Base-by-base conservation (phyloP, 352 stramenopile genomes). In the Globisporangium cystogenes region DNA sequence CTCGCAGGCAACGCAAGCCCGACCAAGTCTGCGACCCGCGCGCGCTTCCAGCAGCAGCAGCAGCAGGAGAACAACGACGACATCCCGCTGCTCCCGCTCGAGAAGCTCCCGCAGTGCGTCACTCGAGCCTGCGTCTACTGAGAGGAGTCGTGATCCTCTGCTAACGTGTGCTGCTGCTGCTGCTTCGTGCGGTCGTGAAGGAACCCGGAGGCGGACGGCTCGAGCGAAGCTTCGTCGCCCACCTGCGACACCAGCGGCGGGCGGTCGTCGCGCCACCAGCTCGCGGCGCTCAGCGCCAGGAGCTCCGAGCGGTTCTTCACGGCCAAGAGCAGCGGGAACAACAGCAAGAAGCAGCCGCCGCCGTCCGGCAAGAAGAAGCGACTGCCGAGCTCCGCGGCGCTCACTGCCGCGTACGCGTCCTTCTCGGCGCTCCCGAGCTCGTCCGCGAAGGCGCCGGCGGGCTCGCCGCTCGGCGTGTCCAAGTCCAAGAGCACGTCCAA, bases 31-130 rank as follows among this genome's bases (percentile, higher is more conserved):
- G 39, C 39, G 39, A 44, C n/a, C 8, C 39, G 39, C n/a, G 39
- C 39, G 39, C 4, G 14, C 33, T 3, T 39, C 33, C 21, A n/a
- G 21, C 39, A 26, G 16, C 39, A 43, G 4, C 37, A 51, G 35
- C 31, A 65, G 1, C 51, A 67, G 27, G 68, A 76, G 35, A 77
- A 81, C 36, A 76, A 81, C 46, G 76, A 82, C 26, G 57, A 69
- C 8, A 83, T 88, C 20, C 77, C 77, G 7, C 55, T 64, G 4
- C 57, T 88, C 6, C 64, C 72, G 2, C 61, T 88, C 4, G 74
- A 85, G 45, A 83, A 82, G 18, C 55, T 87, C 0, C 57, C 74
- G 2, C 59, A 70, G 76, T 87, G 57, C 36, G 69, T 62, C 33
- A n/a, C n/a, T n/a, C n/a, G n/a, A n/a, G n/a, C n/a, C n/a, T n/a